Conservation (phyloP, 78 protist species). For the Isochrysis galbana region DNA sequence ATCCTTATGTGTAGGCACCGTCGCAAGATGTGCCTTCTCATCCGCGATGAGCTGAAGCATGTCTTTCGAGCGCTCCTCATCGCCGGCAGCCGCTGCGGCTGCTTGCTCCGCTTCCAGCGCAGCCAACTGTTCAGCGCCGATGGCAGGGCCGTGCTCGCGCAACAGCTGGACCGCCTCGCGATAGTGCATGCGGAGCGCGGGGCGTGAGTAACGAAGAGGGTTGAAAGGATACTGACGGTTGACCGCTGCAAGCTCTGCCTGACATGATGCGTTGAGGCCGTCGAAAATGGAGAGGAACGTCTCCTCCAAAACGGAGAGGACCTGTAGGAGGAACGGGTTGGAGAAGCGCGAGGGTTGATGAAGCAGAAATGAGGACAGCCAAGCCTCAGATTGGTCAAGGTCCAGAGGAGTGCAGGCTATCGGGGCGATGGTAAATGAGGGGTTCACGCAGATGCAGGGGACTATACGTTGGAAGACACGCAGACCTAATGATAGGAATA, state of each 20-base stretch:
- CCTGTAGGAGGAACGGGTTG: too few relatives aligned
- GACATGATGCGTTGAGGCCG: conserved; percentile 66
- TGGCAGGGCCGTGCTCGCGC: neutral
- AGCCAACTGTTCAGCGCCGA: neutral
- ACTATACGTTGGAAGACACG: too few relatives aligned
- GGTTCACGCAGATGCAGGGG: too few relatives aligned
- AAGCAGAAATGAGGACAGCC: too few relatives aligned
- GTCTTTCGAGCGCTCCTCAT: neutral
- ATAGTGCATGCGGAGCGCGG: neutral
- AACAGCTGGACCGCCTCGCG: conserved; percentile 47
- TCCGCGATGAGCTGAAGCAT: neutral
- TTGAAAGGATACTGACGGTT: conserved; percentile 48
- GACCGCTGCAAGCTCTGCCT: conserved; percentile 46
- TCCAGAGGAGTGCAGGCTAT: too few relatives aligned
- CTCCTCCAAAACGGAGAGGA: neutral
- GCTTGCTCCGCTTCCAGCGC: neutral
- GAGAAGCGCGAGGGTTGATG: too few relatives aligned
- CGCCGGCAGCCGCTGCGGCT: neutral
- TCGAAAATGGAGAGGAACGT: conserved; percentile 70
- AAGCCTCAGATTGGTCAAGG: too few relatives aligned
- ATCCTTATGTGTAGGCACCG: neutral
- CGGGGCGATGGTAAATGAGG: too few relatives aligned
- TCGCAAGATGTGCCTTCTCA: neutral
- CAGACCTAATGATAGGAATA: too few relatives aligned
- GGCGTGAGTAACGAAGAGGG: neutral